phyloP scores from a whole-genome alignment of 345 rosid species.

The Boechera divaricarpa region DNA sequence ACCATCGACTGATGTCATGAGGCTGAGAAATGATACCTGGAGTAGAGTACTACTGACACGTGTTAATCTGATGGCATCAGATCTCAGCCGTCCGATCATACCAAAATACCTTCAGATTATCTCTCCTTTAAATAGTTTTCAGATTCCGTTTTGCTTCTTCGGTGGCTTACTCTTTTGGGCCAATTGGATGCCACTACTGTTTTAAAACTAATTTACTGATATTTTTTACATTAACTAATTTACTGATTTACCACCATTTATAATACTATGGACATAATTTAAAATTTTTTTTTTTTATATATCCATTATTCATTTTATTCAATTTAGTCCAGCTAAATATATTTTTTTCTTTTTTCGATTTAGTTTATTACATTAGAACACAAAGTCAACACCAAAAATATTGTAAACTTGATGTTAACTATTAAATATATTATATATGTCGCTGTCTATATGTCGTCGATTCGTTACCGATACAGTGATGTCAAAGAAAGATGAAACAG shows the following conservation, averaged over 20 bases:
- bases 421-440: not conserved
- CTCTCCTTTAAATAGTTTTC: not conserved
- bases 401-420: not conserved
- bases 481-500: constrained; percentile 32
- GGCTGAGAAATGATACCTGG: constrained; percentile 42
- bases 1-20: constrained; percentile 46
- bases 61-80: constrained; percentile 1
- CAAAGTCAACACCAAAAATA: not conserved
- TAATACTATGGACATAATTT: too few relatives aligned
- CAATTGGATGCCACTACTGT: not conserved
- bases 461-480: constrained; percentile 21
- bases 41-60: constrained; percentile 30
- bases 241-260: not conserved
- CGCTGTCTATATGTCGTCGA: constrained; percentile 28
- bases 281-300: not conserved
- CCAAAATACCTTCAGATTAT: not conserved
- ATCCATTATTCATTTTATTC: not conserved
- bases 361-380: not conserved
- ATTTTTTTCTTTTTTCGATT: not conserved
- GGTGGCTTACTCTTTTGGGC: not conserved
- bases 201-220: not conserved
- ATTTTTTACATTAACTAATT: too few relatives aligned
- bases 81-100: constrained; percentile 37
- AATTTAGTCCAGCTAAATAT: not conserved
- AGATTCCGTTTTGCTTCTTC: constrained; percentile 11